Conservation (phyloP, 305 asterid genomes). For the Nicotiana rustica region DNA sequence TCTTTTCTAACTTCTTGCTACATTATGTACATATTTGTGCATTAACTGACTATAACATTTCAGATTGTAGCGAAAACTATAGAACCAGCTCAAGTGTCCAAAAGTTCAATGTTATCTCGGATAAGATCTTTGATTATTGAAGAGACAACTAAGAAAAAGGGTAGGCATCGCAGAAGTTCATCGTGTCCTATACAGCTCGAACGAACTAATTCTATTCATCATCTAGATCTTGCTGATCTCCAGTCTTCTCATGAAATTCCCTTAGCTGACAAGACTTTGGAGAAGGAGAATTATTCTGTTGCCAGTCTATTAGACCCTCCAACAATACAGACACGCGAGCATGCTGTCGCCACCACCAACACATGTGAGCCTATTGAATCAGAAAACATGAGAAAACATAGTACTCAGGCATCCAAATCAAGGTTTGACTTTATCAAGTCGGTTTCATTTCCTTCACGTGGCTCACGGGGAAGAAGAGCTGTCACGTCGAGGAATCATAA, state of each 20-base stretch:
- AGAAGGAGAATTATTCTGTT: slow-evolving; percentile 35
- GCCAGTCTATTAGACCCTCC: slow-evolving; percentile 43
- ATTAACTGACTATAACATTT: slow-evolving; percentile 6
- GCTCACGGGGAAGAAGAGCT: slow-evolving; percentile 37
- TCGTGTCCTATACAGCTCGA: slow-evolving; percentile 48
- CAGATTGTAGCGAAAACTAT: slow-evolving; percentile 49
- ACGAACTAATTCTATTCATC: slow-evolving; percentile 38
- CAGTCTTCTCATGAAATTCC: slow-evolving; percentile 22
- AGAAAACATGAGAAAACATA: slow-evolving; percentile 64
- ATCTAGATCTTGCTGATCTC: slow-evolving; percentile 35
- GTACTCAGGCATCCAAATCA: slow-evolving; percentile 45
- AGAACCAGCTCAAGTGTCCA: slow-evolving; percentile 47
- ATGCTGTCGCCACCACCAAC: too few relatives aligned
- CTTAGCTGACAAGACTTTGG: slow-evolving; percentile 8
- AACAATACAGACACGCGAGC: slow-evolving; percentile 34
- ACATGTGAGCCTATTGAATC: slow-evolving; percentile 56
- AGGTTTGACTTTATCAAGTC: slow-evolving; percentile 61
- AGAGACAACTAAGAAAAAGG: slow-evolving; percentile 56
- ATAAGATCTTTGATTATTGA: slow-evolving; percentile 65
- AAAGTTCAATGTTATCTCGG: slow-evolving; percentile 68
- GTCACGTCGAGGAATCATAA: slow-evolving; percentile 14
- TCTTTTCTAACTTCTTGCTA: background rate
- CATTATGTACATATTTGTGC: background rate
- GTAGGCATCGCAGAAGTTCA: slow-evolving; percentile 64
- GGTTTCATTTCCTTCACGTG: slow-evolving; percentile 57